Evolutionary conservation across 768 basidiomycete species (phyloP), one percentile per base, ranked within the genome.

Genomic region (Cystofilobasidium ferigula): DNA sequence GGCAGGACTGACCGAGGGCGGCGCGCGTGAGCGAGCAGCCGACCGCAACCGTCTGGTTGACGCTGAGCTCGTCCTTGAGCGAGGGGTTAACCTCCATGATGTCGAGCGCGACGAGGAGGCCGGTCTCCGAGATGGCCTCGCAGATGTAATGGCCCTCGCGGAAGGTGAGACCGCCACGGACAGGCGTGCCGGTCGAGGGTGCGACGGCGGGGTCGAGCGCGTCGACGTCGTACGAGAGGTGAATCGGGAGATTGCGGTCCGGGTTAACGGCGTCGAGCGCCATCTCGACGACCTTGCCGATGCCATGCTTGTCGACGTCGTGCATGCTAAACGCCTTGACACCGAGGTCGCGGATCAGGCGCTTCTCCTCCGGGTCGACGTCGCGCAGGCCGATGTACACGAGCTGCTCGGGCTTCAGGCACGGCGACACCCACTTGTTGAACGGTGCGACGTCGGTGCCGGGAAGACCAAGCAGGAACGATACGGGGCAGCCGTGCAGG

Each of bases 111-210:
- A 95, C 92, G 24, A 99, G 82, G 65, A 87, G 82, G 8, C 92
- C 92, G 7, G 93, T 98, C 79, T 95, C 92, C 68, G 84, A 84
- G 48, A 98, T 83, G 7, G 88, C 86, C 77, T 97, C 92, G 70
- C 88, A 91, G 72, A 94, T 92, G 75, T 93, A 97, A 77, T 97
- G 95, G n/a, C 93, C 94, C 74, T 99, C 95, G 70, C 95, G 80
- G 79, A 98, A 99, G 26, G 89, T 92, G 69, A 99, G 78, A 14
- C 95, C 95, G 2, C 95, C 95, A 71, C 93, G 86, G 28, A 94
- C 89, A n/a, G 63, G 51, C 59, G 69, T 67, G 69, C 69, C 57
- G 61, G 56, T 66, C 57, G 88, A 89, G 1, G 93, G 94, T n/a
- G 95, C 94, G 61, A 97, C 93, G 20, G 82, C 82, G 14, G 95